Percentiles rank a stretch among this genome's conserved stretches.
Evolutionary conservation across 2,329 filamentous ascomycete genomes (phyloP).

Genomic region (Myriosclerotinia scirpicola): DNA sequence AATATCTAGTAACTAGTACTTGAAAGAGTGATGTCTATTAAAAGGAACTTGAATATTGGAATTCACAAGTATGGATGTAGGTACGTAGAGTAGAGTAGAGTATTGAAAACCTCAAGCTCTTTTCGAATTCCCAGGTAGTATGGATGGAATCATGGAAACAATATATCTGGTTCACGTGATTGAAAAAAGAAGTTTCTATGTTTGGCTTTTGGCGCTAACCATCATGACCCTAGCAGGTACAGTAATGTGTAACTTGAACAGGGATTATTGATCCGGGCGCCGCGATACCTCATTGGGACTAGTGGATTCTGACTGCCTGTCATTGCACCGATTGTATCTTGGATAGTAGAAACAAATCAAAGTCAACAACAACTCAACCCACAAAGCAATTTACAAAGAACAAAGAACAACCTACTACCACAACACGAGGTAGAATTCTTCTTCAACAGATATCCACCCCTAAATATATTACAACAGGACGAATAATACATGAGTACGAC

Average conservation of each 20-base stretch:
- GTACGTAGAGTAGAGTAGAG: too few relatives aligned
- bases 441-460: not conserved
- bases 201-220: too few relatives aligned
- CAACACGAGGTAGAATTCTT: not conserved
- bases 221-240: too few relatives aligned
- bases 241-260: not conserved
- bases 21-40: too few relatives aligned
- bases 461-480: not conserved
- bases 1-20: too few relatives aligned
- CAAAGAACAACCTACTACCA: constrained; percentile 11
- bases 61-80: too few relatives aligned
- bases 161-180: too few relatives aligned
- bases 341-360: constrained; percentile 7
- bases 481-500: not conserved
- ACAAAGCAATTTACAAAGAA: constrained; percentile 8
- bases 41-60: too few relatives aligned
- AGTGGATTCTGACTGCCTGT: not conserved
- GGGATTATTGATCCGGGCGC: not conserved
- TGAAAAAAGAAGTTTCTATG: too few relatives aligned
- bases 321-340: constrained; percentile 13
- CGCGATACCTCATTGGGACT: not conserved
- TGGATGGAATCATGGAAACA: too few relatives aligned
- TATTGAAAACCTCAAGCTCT: too few relatives aligned
- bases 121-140: too few relatives aligned
- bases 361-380: constrained; percentile 13